Percentiles rank a stretch among this genome's conserved stretches.
Evolutionary conservation across 2,329 filamentous ascomycete genomes (phyloP).

Genomic region (Macrophomina tecta): DNA sequence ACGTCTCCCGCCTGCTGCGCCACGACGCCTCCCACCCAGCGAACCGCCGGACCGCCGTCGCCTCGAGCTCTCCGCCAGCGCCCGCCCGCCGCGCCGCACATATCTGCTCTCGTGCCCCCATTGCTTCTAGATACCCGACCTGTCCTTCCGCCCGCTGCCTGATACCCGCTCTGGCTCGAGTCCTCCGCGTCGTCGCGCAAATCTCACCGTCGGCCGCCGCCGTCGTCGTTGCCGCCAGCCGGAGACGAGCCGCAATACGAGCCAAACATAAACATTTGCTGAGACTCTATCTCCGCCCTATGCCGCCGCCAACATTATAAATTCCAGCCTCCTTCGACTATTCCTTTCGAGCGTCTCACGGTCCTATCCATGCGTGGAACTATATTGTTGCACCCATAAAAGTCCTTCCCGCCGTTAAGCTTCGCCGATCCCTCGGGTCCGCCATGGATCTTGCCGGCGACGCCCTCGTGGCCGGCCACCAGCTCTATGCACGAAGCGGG

Average conservation of each 20-base stretch:
- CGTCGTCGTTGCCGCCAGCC: background rate
- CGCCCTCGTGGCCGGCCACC: slow-evolving; percentile 48
- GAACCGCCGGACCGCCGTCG: background rate
- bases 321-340: background rate
- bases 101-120: background rate
- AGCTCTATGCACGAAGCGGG: slow-evolving; percentile 54
- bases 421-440: slow-evolving; percentile 28
- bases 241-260: slow-evolving; percentile 18
- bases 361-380: background rate
- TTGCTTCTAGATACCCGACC: background rate
- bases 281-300: slow-evolving; percentile 26
- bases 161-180: background rate
- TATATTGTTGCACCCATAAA: slow-evolving; percentile 29
- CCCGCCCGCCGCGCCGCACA: slow-evolving; percentile 14
- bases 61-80: slow-evolving; percentile 4
- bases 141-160: background rate
- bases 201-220: background rate
- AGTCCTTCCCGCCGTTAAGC: slow-evolving; percentile 29
- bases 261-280: slow-evolving; percentile 21
- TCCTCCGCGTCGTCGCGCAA: background rate
- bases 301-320: slow-evolving; percentile 30
- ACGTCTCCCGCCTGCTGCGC: slow-evolving; percentile 20
- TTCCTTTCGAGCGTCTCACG: slow-evolving; percentile 7
- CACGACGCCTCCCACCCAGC: slow-evolving; percentile 17
- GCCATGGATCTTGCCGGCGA: slow-evolving; percentile 53